Conservation (phyloP, 345 rosid species). For the Aegle marmelos region DNA sequence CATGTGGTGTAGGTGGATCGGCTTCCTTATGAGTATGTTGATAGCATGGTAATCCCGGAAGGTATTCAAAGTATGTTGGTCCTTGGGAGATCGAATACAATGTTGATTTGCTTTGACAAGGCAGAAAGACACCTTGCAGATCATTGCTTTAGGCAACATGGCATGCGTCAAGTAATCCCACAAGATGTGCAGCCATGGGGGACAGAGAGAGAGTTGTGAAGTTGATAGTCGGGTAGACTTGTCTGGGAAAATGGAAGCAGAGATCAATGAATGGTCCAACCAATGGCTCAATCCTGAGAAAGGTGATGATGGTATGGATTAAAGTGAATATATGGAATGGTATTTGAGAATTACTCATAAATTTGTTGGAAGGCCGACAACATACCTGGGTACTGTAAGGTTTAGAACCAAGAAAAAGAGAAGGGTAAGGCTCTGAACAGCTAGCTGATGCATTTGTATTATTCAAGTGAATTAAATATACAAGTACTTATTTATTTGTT, state of each 20-base stretch:
- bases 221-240: slow-evolving; percentile 73
- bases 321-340: slow-evolving; percentile 69
- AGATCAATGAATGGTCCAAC: slow-evolving; percentile 65
- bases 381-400: slow-evolving; percentile 25
- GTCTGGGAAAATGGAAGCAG: slow-evolving; percentile 56
- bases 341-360: slow-evolving; percentile 50
- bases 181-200: slow-evolving; percentile 60
- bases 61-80: slow-evolving; percentile 35
- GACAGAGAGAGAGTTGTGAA: slow-evolving; percentile 69
- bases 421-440: slow-evolving; percentile 23
- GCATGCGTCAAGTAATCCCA: slow-evolving; percentile 61
- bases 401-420: slow-evolving; percentile 29
- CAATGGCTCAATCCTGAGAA: slow-evolving; percentile 48
- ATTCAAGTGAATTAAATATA: background rate
- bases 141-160: slow-evolving; percentile 76
- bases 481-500: background rate
- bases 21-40: slow-evolving; percentile 58
- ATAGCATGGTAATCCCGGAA: slow-evolving; percentile 49
- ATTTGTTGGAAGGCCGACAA: slow-evolving; percentile 41
- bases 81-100: slow-evolving; percentile 79
- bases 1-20: slow-evolving; percentile 55
- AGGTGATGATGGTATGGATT: slow-evolving; percentile 45
- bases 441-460: background rate
- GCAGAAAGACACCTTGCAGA: slow-evolving; percentile 77
- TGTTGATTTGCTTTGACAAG: slow-evolving; percentile 78